These are phyloP conservation scores for Populus simonii DNA, from an alignment of 345 rosid species.

Conservation along the genomic window DNA sequence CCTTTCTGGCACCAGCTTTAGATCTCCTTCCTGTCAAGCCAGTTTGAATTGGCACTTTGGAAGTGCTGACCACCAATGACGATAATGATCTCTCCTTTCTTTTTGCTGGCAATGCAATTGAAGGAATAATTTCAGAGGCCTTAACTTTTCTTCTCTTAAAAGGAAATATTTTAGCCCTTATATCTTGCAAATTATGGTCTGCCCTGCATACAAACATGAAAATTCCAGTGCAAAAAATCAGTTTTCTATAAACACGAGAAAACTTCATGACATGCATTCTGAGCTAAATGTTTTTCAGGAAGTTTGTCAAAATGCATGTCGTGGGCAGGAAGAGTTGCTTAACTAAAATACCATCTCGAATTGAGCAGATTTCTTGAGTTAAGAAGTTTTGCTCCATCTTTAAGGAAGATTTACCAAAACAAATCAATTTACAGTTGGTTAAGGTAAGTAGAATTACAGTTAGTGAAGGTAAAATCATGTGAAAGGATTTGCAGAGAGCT, in stretches of 20 bases:
- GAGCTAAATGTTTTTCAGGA: background rate
- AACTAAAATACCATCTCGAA: background rate
- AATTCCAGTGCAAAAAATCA: background rate
- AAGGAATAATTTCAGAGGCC: slow-evolving; percentile 57
- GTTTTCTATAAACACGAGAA: background rate
- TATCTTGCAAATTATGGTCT: slow-evolving; percentile 85
- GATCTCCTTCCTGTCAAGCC: slow-evolving; percentile 73
- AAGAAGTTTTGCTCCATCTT: background rate
- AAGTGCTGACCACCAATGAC: slow-evolving; percentile 79
- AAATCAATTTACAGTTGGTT: background rate
- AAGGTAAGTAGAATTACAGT: background rate
- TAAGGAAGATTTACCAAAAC: background rate
- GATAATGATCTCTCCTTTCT: slow-evolving; percentile 97
- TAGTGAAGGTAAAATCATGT: background rate
- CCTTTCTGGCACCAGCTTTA: slow-evolving; percentile 54
- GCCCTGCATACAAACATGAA: slow-evolving; percentile 43
- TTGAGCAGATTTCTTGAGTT: background rate
- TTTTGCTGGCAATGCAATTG: slow-evolving; percentile 60
- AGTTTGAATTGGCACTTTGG: slow-evolving; percentile 63
- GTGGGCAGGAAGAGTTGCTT: background rate
- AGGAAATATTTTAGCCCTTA: slow-evolving; percentile 83
- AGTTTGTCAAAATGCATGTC: background rate
- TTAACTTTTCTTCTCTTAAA: slow-evolving; percentile 62
- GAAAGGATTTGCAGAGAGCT: background rate
- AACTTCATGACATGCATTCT: background rate